Evolutionary conservation across 257 asterid genomes (phyloP), one percentile per base, ranked within the genome.

Genomic region (Craterostigma plantagineum): DNA sequence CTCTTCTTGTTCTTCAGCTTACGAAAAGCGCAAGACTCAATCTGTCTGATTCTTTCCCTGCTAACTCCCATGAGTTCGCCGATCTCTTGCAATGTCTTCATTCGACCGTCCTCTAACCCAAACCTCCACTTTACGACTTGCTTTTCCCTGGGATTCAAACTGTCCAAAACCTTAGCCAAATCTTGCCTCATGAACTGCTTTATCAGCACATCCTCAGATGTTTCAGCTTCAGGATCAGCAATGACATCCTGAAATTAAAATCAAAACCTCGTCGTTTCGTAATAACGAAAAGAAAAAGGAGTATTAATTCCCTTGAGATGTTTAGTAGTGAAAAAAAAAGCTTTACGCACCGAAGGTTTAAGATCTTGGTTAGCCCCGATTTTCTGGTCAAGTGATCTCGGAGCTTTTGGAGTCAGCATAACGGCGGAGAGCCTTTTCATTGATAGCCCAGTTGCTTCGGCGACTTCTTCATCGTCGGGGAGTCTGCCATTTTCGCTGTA

Each of bases 11-110:
- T 79, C 81, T 79, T 87, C 73, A 87, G 55, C 77, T 87, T 87
- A n/a, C 92, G 82, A 33, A 87, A 87, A 4, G 85, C 95, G 34
- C 78, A 56, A 0, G 91, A 65, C 61, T 82, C 98, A 46, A 87
- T 73, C 61, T 87, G 98, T 38, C 95, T 56, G 47, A 87, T 66
- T 66, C 95, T 82, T 59, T 87, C 98, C 54, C 93, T 58, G 71
- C 95, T 82, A 43, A 87, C 98, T 4, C 83, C 80, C 93, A 82
- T 74, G 15, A 71, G 56, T 63, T 82, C 95, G 57, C 97, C 97
- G 9, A 87, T 87, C 60, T 87, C 97, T 64, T 82, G 97, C 71
- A 87, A 56, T 0, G 97, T 73, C 67, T 71, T 81, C 81, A 72
- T 69, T 60, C 93, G 73, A 34, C 93, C 95, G 30, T 87, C 95